Evolutionary conservation across 2,329 filamentous ascomycete species (phyloP).

Genomic region (Pseudogymnoascus sp.): DNA sequence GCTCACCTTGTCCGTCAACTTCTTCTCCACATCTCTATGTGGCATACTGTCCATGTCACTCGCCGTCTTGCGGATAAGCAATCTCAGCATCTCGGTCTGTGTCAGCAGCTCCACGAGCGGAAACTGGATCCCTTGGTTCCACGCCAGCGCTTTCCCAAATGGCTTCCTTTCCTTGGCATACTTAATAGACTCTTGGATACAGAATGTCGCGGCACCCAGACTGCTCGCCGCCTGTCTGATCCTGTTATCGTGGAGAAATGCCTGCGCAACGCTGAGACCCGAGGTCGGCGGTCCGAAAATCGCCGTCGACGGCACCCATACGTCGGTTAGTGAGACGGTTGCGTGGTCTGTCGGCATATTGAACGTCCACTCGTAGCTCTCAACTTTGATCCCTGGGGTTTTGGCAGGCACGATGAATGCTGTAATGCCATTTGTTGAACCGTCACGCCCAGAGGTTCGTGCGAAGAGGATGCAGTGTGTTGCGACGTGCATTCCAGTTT

Average conservation of each 20-base stretch:
- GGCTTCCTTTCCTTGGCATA: conserved; percentile 48
- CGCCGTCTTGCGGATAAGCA: conserved; percentile 54
- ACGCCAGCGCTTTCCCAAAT: conserved; percentile 48
- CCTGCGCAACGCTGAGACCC: conserved; percentile 54
- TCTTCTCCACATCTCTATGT: conserved; percentile 42
- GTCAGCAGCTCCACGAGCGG: conserved; percentile 55
- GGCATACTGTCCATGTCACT: conserved; percentile 52
- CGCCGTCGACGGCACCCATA: conserved; percentile 46
- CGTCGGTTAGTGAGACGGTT: conserved; percentile 48
- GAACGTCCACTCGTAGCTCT: conserved; percentile 56
- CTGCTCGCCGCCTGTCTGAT: conserved; percentile 57
- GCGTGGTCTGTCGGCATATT: conserved; percentile 63
- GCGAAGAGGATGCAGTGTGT: conserved; percentile 58
- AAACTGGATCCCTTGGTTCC: conserved; percentile 58
- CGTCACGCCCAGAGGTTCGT: conserved; percentile 45
- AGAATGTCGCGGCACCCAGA: conserved; percentile 52
- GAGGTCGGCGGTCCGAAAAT: conserved; percentile 45
- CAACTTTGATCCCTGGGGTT: conserved; percentile 44
- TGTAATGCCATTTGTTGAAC: conserved; percentile 48
- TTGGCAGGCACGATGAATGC: conserved; percentile 51
- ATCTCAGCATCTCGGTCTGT: conserved; percentile 53
- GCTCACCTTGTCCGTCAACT: conserved; percentile 52
- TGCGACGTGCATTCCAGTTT: conserved; percentile 54
- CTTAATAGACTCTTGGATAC: conserved; percentile 47
- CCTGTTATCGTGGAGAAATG: conserved; percentile 59